phyloP scores from a whole-genome alignment of 305 asterid species.

The Coffea humblotiana region DNA sequence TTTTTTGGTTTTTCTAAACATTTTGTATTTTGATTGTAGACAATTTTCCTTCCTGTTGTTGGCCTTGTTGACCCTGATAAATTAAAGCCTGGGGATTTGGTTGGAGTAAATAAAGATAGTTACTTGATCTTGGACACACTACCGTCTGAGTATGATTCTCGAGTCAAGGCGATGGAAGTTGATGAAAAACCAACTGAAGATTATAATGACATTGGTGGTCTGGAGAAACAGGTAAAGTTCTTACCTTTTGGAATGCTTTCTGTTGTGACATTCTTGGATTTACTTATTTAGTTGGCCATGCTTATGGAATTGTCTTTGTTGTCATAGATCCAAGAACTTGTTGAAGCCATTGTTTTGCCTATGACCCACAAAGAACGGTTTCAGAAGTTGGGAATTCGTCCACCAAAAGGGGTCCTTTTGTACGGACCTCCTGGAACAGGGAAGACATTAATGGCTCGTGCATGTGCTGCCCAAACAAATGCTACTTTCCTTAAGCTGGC shows the following conservation, averaged over 20 bases:
- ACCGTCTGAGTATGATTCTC: slow-evolving; percentile 97
- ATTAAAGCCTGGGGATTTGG: slow-evolving; percentile 89
- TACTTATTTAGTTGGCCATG: background rate
- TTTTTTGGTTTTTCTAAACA: background rate
- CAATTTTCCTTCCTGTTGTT: slow-evolving; percentile 86
- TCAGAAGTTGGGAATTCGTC: slow-evolving; percentile 85
- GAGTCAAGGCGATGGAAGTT: slow-evolving; percentile 98
- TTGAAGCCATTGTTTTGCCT: slow-evolving; percentile 94
- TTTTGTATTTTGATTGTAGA: slow-evolving; percentile 42
- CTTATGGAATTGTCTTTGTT: background rate
- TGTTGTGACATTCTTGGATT: background rate
- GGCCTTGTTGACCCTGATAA: slow-evolving; percentile 89
- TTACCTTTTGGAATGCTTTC: background rate
- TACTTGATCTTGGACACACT: slow-evolving; percentile 86
- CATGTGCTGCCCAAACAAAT: slow-evolving; percentile 73
- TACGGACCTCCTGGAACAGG: slow-evolving; percentile 64
- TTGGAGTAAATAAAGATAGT: slow-evolving; percentile 93
- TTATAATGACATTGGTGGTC: slow-evolving; percentile 89
- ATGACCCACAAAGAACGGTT: slow-evolving; percentile 93
- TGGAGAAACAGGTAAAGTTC: slow-evolving; percentile 80
- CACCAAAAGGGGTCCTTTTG: slow-evolving; percentile 65
- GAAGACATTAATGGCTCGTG: slow-evolving; percentile 55
- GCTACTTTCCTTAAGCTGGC: slow-evolving; percentile 97
- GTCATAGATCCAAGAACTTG: slow-evolving; percentile 80
- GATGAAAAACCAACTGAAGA: slow-evolving; percentile 99